Evolutionary conservation across 83 land plant genomes (phyloP).

Genomic region (Isoetes engelmannii): DNA sequence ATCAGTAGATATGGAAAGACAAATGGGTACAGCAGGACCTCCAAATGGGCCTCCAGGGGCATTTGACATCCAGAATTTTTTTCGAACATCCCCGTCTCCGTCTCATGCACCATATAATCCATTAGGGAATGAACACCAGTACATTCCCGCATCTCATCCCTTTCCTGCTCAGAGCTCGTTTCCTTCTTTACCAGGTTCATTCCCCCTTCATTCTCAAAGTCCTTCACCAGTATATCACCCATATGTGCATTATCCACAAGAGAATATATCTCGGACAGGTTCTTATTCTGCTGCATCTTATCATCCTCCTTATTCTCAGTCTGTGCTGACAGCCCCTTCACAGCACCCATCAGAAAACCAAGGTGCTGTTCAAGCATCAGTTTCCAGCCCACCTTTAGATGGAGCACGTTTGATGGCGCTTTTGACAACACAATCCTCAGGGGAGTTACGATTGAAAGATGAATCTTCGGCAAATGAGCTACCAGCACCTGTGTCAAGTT

Average conservation of each 20-base stretch:
- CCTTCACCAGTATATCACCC: slow-evolving; percentile 17
- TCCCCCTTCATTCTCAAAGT: background rate
- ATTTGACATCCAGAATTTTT: slow-evolving; percentile 24
- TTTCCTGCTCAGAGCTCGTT: slow-evolving; percentile 20
- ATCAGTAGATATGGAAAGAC: too few relatives aligned
- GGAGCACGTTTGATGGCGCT: slow-evolving; percentile 45
- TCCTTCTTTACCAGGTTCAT: slow-evolving; percentile 13
- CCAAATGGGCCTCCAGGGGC: slow-evolving; percentile 13
- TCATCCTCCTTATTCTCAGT: slow-evolving; percentile 10
- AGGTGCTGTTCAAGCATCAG: slow-evolving; percentile 11
- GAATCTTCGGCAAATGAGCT: slow-evolving; percentile 9
- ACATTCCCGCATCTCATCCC: slow-evolving; percentile 11
- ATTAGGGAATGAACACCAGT: background rate
- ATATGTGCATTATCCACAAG: slow-evolving; percentile 34
- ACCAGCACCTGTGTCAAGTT: background rate
- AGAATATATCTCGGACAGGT: slow-evolving; percentile 16
- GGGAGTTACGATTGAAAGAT: slow-evolving; percentile 7
- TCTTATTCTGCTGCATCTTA: slow-evolving; percentile 23
- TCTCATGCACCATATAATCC: background rate
- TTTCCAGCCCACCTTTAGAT: slow-evolving; percentile 39
- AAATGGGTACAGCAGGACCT: too few relatives aligned
- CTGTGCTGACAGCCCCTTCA: slow-evolving; percentile 5
- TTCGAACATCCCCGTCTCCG: slow-evolving; percentile 19
- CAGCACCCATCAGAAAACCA: slow-evolving; percentile 16
- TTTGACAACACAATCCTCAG: slow-evolving; percentile 29